These are phyloP conservation scores for Globisporangium spiculum DNA, from an alignment of 352 stramenopile species.

Conservation along the genomic window DNA sequence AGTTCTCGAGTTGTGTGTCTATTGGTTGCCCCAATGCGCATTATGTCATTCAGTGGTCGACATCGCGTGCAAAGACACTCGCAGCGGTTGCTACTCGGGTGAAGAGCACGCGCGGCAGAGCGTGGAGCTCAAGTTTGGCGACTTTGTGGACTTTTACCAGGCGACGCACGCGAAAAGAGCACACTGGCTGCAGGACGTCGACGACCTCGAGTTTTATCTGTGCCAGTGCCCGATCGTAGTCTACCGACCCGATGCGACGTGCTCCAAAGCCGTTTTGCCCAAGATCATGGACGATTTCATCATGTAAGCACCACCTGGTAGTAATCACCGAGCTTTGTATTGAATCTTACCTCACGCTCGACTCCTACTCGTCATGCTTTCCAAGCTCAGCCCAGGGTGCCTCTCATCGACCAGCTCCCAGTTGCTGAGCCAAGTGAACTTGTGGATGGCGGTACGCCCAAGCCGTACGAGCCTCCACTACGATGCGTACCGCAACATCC, in stretches of 20 bases:
- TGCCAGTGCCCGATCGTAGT: conserved; percentile 78
- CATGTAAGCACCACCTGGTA: conserved; percentile 34
- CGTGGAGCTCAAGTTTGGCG: conserved; percentile 76
- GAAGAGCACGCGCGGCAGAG: conserved; percentile 59
- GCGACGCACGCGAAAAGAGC: conserved; percentile 29
- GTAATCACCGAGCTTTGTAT: background rate
- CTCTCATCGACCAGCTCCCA: conserved; percentile 26
- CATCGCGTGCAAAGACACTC: conserved; percentile 62
- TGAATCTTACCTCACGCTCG: conserved; percentile 4
- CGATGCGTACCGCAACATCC: conserved; percentile 78
- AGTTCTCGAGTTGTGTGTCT: background rate
- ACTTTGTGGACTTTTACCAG: conserved; percentile 76
- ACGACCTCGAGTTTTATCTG: conserved; percentile 80
- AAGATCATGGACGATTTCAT: conserved; percentile 53
- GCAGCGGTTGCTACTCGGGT: conserved; percentile 49
- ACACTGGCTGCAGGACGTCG: conserved; percentile 72
- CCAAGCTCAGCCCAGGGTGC: conserved; percentile 32
- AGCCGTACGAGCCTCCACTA: conserved; percentile 76
- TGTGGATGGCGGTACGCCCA: conserved; percentile 70
- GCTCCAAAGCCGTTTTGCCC: conserved; percentile 38
- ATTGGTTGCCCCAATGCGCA: background rate
- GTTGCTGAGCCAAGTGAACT: conserved; percentile 74
- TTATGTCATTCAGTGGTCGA: conserved; percentile 51
- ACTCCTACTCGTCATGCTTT: background rate
- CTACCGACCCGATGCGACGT: conserved; percentile 43